Percentiles rank a stretch among this genome's conserved stretches.
Evolutionary conservation across 2,329 filamentous ascomycete genomes (phyloP).

Genomic region (Juglanconis juglandina): DNA sequence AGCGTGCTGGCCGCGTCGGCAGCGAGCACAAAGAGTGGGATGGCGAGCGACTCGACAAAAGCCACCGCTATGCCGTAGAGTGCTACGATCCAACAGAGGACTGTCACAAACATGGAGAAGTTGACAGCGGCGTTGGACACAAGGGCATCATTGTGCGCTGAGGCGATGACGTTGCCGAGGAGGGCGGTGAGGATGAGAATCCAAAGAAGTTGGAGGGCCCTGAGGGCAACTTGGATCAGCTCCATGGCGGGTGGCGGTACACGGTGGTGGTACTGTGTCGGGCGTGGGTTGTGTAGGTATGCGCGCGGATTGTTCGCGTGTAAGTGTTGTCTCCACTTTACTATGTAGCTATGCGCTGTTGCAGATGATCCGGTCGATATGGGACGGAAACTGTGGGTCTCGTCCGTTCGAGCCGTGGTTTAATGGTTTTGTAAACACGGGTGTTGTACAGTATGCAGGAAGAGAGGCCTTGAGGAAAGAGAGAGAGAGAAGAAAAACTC

Average conservation of each 20-base stretch:
- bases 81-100: constrained; percentile 62
- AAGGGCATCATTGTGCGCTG: constrained; percentile 41
- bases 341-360: background rate
- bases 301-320: background rate
- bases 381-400: background rate
- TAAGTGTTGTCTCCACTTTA: constrained; percentile 1
- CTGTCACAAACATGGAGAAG: constrained; percentile 67
- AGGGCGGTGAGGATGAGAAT: constrained; percentile 53
- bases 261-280: constrained; percentile 1
- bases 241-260: constrained; percentile 27
- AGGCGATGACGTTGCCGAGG: constrained; percentile 56
- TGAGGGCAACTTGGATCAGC: constrained; percentile 44
- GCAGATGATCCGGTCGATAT: background rate
- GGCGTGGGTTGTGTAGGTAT: background rate
- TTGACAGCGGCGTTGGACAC: constrained; percentile 49
- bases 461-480: background rate
- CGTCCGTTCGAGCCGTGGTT: no score
- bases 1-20: constrained; percentile 59
- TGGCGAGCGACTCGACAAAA: constrained; percentile 49
- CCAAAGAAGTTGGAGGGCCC: constrained; percentile 48
- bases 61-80: constrained; percentile 59
- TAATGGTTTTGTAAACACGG: no score
- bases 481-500: background rate
- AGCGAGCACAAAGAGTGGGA: constrained; percentile 50
- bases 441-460: background rate